Evolutionary conservation across 345 rosid genomes (phyloP).

Genomic region (Lumnitzera littorea): DNA sequence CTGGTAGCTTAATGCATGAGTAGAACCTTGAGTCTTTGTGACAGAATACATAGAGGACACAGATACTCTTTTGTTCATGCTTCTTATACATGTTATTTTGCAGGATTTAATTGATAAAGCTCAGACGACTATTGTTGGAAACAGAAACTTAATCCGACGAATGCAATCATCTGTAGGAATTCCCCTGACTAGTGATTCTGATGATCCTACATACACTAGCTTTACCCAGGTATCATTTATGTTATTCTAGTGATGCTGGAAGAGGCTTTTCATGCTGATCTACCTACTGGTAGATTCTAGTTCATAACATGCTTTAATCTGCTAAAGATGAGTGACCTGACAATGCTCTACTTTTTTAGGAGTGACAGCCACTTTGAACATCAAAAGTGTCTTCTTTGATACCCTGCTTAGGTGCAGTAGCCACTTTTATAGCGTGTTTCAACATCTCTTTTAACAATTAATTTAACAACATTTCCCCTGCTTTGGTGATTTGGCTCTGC

Average conservation of each 20-base stretch:
- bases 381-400: too few species aligned
- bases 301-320: neutral
- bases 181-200: slow-evolving; percentile 26
- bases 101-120: slow-evolving; percentile 95
- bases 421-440: too few species aligned
- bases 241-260: too few species aligned
- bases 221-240: slow-evolving; percentile 53
- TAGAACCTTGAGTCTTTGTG: too few species aligned
- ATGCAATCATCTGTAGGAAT: slow-evolving; percentile 58
- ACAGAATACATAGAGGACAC: neutral
- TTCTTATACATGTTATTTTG: slow-evolving; percentile 10
- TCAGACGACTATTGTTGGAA: slow-evolving; percentile 58
- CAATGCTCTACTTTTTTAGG: too few species aligned
- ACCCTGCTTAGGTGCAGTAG: too few species aligned
- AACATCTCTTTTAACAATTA: too few species aligned
- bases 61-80: neutral
- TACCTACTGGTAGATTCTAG: neutral
- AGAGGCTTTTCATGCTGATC: neutral
- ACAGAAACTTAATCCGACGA: slow-evolving; percentile 47
- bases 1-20: too few species aligned
- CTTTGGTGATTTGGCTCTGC: too few species aligned
- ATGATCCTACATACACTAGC: slow-evolving; percentile 60
- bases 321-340: too few species aligned
- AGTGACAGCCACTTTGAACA: too few species aligned
- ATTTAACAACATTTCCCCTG: too few species aligned